Evolutionary conservation across 208 protist genomes (phyloP).

Genomic region (Wallacemonas sp.): DNA sequence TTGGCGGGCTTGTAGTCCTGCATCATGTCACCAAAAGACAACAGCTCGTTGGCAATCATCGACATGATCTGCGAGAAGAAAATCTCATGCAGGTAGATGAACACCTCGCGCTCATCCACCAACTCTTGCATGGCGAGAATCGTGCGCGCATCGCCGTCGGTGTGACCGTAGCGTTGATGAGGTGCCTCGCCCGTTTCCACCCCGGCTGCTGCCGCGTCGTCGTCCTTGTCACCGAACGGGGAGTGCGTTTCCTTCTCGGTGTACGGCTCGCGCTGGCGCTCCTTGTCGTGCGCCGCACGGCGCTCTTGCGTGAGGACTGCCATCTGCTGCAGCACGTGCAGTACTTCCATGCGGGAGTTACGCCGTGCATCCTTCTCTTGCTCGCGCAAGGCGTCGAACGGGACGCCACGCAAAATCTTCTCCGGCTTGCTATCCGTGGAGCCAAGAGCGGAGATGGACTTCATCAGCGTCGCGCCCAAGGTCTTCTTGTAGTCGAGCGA

Average conservation of each 20-base stretch:
- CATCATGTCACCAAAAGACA: conserved; percentile 36
- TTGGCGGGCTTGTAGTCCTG: conserved; percentile 31
- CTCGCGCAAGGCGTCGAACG: conserved; percentile 23
- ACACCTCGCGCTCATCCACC: conserved; percentile 26
- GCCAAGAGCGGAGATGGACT: conserved; percentile 14
- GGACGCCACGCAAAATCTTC: conserved; percentile 21
- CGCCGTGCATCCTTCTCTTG: conserved; percentile 24
- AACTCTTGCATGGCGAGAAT: conserved; percentile 17
- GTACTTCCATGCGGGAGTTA: conserved; percentile 27
- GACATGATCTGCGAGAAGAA: conserved; percentile 30
- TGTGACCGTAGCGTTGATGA: conserved; percentile 10
- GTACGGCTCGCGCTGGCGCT: background rate
- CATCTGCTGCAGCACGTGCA: conserved; percentile 16
- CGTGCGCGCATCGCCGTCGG: conserved; percentile 1
- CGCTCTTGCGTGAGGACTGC: background rate
- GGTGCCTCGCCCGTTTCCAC: background rate
- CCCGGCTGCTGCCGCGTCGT: background rate
- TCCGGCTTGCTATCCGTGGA: conserved; percentile 22
- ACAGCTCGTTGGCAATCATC: conserved; percentile 37
- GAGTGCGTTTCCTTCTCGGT: background rate
- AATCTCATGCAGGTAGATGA: conserved; percentile 24
- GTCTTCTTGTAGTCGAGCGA: conserved; percentile 16
- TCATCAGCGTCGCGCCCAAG: conserved; percentile 12
- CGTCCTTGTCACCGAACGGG: background rate
- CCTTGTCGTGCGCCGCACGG: conserved; percentile 3